Base-by-base conservation (phyloP, 2,329 filamentous ascomycete species). In the Juglanconis oblonga region DNA sequence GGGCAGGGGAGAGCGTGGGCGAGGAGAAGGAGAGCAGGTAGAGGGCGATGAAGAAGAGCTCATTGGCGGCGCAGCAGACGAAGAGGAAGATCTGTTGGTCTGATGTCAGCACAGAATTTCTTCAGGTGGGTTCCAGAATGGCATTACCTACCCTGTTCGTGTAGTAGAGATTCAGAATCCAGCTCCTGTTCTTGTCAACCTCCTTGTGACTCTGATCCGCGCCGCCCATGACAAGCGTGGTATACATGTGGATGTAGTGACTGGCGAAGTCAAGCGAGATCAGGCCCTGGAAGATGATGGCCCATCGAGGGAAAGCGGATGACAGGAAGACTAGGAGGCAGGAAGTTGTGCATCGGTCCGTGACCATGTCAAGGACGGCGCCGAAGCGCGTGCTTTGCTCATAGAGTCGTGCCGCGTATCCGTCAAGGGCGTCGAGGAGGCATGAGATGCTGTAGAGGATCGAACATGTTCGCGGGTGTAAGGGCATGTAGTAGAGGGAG, bases 171-270 rank as follows among this genome's bases (percentile, higher is more conserved):
- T 97, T 95, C 73, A 99, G 78, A 61, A 98, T 81, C 86, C 88
- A 91, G 79, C 91, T 97, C 73, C 92, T 82, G 72, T 85, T 90
- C 76, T 90, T 88, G 72, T 96, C 92, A 55, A 99, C 88, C 68
- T 90, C 93, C 86, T 99, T 99, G 80, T 99, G 95, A 79, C 92
- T 88, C 65, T 77, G 91, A 67, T 87, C 85, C 57, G 86, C 83
- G 56, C 91, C 92, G 57, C 90, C 92, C 86, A 97, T 95, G 65
- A 88, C 88, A 70, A 97, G 80, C 1, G 92, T 97, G 11, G 93
- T 91, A 73, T 96, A 98, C 95, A 99, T 99, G 79, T 99, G 95
- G 81, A 98, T 94, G 74, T 98, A 99, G 76, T 99, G 95, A 73
- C 92, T 97, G 33, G 95, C 90, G 65, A 99, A 83, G 76, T 99